A percentile compares a stretch with the other conserved stretches of the same genome.
phyloP scores from a whole-genome alignment of 148 eudicot genomes.

The Amaranthus palmeri region DNA sequence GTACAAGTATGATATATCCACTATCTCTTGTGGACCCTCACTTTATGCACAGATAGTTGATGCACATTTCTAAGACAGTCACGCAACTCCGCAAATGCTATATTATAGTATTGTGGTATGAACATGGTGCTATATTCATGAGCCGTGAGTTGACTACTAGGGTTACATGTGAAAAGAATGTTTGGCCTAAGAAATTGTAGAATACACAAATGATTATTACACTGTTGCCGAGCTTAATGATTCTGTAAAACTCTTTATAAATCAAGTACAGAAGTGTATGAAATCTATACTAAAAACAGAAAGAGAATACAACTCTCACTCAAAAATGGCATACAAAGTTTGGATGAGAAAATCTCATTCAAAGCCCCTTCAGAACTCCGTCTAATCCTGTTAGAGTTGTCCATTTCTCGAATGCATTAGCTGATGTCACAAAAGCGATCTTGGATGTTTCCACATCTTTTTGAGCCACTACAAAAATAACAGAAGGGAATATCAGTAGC shows the following conservation, averaged over 20 bases:
- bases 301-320: neutral
- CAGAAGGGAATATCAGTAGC: neutral
- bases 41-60: too few species aligned
- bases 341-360: conserved; percentile 16
- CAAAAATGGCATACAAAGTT: neutral
- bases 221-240: neutral
- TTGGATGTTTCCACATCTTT: conserved; percentile 69
- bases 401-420: conserved; percentile 92
- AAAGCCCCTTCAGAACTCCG: conserved; percentile 85
- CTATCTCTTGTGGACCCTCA: too few species aligned
- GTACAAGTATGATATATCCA: too few species aligned
- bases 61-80: too few species aligned
- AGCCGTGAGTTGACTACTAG: too few species aligned
- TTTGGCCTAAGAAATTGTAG: neutral
- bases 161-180: neutral
- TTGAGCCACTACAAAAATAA: conserved; percentile 37
- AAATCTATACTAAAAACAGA: neutral
- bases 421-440: conserved; percentile 82
- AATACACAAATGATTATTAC: neutral
- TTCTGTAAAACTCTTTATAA: neutral
- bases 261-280: neutral
- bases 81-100: too few species aligned
- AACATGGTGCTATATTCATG: too few species aligned
- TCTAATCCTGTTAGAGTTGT: conserved; percentile 60
- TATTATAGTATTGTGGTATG: too few species aligned